Conservation (phyloP, 441 rosid species). For the Erysimum pusillum region DNA sequence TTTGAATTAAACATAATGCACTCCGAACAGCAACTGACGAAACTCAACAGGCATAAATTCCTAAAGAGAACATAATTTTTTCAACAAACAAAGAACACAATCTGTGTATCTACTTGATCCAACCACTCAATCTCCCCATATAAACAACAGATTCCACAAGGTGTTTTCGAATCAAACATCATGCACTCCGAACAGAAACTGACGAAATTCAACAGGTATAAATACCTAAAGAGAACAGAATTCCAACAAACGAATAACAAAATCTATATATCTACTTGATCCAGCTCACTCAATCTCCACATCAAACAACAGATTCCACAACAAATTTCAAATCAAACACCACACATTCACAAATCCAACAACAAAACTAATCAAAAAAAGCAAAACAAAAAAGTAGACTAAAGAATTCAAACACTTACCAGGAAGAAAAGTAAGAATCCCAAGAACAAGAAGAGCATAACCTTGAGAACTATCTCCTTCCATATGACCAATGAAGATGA, state of each 20-base stretch:
- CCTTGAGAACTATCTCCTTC: slow-evolving; percentile 84
- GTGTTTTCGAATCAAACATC: neutral
- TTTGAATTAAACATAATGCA: too few relatives aligned
- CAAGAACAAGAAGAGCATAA: slow-evolving; percentile 79
- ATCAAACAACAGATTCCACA: neutral
- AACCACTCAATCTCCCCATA: neutral
- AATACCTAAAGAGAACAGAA: neutral
- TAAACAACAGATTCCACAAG: neutral
- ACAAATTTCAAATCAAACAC: neutral
- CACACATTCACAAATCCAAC: neutral
- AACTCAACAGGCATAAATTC: too few relatives aligned
- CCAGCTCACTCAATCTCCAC: neutral
- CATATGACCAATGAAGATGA: slow-evolving; percentile 88
- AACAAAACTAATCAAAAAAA: neutral
- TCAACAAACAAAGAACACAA: slow-evolving; percentile 17
- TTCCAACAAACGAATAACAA: neutral
- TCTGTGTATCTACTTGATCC: neutral
- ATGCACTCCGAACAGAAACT: neutral
- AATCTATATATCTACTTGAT: neutral
- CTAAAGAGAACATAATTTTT: too few relatives aligned
- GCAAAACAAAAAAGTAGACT: neutral
- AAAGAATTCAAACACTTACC: slow-evolving; percentile 50
- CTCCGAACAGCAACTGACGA: too few relatives aligned
- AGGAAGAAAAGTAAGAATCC: slow-evolving; percentile 86
- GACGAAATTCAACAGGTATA: neutral